These are phyloP conservation scores for Prunus kanzakura DNA, from an alignment of 306 rosid genomes.

Conservation along the genomic window DNA sequence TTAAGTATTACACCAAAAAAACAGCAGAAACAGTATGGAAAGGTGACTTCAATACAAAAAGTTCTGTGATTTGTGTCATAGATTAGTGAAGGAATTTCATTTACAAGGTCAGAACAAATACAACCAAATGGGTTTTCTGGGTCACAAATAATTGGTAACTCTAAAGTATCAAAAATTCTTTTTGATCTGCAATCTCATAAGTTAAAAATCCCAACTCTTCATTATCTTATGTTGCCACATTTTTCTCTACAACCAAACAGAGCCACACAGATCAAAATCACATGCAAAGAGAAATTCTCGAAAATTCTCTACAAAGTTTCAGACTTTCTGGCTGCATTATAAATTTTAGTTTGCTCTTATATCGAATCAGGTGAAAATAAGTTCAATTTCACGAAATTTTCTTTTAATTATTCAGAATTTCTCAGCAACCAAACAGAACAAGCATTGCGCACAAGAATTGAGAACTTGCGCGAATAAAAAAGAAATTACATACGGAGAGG, in stretches of 20 bases:
- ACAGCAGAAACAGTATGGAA: not conserved
- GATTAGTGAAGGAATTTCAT: not conserved
- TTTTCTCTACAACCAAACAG: conserved; percentile 6
- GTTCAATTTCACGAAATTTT: not conserved
- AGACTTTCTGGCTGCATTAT: not conserved
- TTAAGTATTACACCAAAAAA: not conserved
- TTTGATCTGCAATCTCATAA: not conserved
- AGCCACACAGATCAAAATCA: conserved; percentile 1
- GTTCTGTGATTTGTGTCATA: not conserved
- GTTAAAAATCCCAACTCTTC: not conserved
- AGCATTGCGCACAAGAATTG: not conserved
- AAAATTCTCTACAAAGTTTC: not conserved
- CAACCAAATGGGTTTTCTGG: not conserved
- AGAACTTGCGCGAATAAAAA: not conserved
- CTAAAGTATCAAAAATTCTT: not conserved
- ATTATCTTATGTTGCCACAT: not conserved
- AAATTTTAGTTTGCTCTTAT: not conserved
- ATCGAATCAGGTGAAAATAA: not conserved
- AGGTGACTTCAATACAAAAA: not conserved
- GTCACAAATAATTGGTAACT: not conserved
- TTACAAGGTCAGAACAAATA: not conserved
- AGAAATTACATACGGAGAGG: conserved; percentile 65
- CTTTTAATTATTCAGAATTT: not conserved
- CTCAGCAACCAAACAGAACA: conserved; percentile 4
- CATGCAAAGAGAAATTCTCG: not conserved